Conservation (phyloP, 345 rosid genomes). For the Nephelium lappaceum region DNA sequence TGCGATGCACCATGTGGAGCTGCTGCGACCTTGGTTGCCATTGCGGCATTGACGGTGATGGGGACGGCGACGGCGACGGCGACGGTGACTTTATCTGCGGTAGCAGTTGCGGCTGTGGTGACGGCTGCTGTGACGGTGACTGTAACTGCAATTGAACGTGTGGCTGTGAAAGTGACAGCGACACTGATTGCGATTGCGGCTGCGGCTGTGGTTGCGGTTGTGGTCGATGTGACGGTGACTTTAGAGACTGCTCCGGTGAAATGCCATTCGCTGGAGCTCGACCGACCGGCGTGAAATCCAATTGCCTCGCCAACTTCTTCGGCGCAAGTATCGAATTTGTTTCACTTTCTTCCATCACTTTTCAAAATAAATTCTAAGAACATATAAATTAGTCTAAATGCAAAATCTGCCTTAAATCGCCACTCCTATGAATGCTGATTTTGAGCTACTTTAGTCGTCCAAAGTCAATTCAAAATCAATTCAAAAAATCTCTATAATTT, state of each 20-base stretch:
- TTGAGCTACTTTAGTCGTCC: background rate
- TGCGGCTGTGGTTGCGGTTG: slow-evolving; percentile 22
- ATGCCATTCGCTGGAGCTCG: slow-evolving; percentile 35
- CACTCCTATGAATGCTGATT: background rate
- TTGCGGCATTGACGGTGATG: slow-evolving; percentile 19
- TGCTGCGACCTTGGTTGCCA: slow-evolving; percentile 35
- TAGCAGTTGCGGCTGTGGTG: slow-evolving; percentile 16
- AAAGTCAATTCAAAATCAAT: background rate
- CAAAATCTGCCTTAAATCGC: slow-evolving; percentile 4
- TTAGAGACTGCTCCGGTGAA: slow-evolving; percentile 30
- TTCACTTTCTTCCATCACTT: slow-evolving; percentile 49
- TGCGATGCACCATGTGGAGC: slow-evolving; percentile 28
- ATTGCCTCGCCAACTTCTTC: slow-evolving; percentile 52
- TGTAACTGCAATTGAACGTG: slow-evolving; percentile 22
- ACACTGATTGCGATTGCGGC: slow-evolving; percentile 23
- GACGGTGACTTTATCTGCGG: slow-evolving; percentile 21
- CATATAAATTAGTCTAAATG: background rate
- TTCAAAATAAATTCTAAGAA: background rate
- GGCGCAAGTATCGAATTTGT: slow-evolving; percentile 42
- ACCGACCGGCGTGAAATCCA: slow-evolving; percentile 48
- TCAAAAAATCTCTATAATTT: background rate
- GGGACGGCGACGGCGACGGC: background rate
- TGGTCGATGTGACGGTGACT: slow-evolving; percentile 23
- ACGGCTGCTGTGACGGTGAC: slow-evolving; percentile 21
- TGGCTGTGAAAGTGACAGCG: slow-evolving; percentile 19